Evolutionary conservation across 306 rosid genomes (phyloP).

Genomic region (Glycine tomentella): DNA sequence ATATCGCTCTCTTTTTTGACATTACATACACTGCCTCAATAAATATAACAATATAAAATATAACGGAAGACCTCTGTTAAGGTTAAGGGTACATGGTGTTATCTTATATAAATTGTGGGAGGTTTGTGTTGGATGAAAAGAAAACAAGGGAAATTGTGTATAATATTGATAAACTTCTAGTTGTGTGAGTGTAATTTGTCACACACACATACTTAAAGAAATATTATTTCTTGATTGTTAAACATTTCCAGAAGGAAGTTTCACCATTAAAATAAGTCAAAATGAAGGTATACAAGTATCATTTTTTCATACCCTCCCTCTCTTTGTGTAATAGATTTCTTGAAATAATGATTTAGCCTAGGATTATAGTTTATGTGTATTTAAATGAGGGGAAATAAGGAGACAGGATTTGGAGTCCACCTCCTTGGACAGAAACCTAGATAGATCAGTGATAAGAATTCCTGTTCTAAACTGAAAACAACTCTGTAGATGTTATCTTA

Average conservation of each 20-base stretch:
- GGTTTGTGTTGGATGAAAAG: neutral
- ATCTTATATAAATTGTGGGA: neutral
- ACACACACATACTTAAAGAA: neutral
- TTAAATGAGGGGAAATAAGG: conserved; percentile 6
- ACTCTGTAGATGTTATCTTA: too few species aligned
- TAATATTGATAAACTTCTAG: neutral
- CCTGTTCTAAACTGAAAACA: too few species aligned
- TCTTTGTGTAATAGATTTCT: neutral
- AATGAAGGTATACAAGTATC: too few species aligned
- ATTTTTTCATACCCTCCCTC: neutral
- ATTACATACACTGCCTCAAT: neutral
- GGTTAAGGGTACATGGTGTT: neutral
- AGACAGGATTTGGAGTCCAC: neutral
- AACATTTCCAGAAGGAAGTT: neutral
- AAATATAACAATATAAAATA: neutral
- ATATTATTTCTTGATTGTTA: neutral
- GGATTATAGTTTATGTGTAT: neutral
- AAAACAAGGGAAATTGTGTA: neutral
- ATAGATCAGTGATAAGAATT: too few species aligned
- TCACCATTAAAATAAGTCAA: too few species aligned
- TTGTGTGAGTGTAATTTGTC: neutral
- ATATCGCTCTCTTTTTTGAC: neutral
- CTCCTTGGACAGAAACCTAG: too few species aligned
- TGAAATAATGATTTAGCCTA: neutral
- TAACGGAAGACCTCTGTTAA: neutral